A percentile compares a stretch with the other conserved stretches of the same genome.
These are phyloP conservation scores for Symbiodinium natans DNA, from an alignment of 73 alveolate genomes.

Conservation along the genomic window DNA sequence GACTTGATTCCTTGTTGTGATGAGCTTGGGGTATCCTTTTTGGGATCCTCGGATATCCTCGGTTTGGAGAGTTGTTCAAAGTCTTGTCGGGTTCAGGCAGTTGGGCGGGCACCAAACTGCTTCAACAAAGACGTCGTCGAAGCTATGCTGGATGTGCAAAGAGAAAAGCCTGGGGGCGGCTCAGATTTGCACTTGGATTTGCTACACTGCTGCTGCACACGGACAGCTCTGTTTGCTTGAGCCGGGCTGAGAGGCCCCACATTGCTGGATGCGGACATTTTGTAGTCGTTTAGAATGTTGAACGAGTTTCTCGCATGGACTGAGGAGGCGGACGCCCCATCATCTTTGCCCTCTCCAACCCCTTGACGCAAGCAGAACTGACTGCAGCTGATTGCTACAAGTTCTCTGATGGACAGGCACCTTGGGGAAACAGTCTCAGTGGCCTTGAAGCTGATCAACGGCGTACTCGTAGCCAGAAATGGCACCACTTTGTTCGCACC, in stretches of 20 bases:
- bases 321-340: slow-evolving; percentile 85
- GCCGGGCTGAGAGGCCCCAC: no score
- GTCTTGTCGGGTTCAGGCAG: slow-evolving; percentile 68
- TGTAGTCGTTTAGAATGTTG: no score
- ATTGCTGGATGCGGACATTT: no score
- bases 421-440: no score
- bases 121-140: slow-evolving; percentile 67
- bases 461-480: no score
- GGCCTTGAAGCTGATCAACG: no score
- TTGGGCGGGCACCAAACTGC: slow-evolving; percentile 71
- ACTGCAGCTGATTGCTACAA: slow-evolving; percentile 91
- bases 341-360: slow-evolving; percentile 89
- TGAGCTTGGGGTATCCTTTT: not conserved
- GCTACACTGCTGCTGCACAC: not conserved
- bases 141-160: slow-evolving; percentile 56
- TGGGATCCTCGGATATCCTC: not conserved
- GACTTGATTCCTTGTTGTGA: not conserved
- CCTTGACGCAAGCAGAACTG: slow-evolving; percentile 81
- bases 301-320: not conserved
- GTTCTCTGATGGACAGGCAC: slow-evolving; percentile 60
- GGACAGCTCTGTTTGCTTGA: no score
- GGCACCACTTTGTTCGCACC: no score
- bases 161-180: slow-evolving; percentile 64
- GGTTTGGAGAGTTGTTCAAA: not conserved
- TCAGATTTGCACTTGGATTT: not conserved